Evolutionary conservation across 495 filamentous ascomycete genomes (phyloP), one percentile per base, ranked within the genome.

Genomic region (Penicillium egyptiacum): DNA sequence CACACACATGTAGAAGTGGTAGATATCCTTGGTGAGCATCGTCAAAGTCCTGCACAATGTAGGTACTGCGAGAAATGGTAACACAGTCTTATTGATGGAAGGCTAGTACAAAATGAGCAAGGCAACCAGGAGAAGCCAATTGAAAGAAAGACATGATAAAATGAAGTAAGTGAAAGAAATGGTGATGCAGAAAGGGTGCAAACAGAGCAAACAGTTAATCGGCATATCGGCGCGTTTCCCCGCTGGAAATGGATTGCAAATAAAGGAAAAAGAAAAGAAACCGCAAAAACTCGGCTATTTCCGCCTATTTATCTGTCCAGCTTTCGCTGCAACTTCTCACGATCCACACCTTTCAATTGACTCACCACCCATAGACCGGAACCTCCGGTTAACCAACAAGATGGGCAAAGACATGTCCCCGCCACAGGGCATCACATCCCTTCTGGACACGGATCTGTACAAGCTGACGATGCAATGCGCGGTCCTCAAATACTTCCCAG

Each of bases 381-480:
- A 33, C 8, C 39, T 42, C 63, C 37, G 54, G 50, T 20, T 30
- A 40, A 47, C 31, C 56, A 50, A 9, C 58, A 70, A 12, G 54
- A 75, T 77, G 74, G 60, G 52, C 57, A 60, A 72, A 48, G 58
- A 67, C 42, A 61, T 65, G 52, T 55, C 71, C 62, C 57, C 64
- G 49, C 79, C 83, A n/a, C 81, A 83, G 62, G 92, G 91, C 37
- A 85, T 98, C 65, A 87, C 83, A 71, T 97, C 94, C 57, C 86
- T 98, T 58, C 83, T 98, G 39, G 94, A 98, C 69, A 98, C 94
- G 1, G 94, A 98, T 78, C 79, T 98, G 41, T 98, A 98, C 81
- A 98, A 98, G 73, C 73, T 98, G 66, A 98, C 94, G 10, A 98
- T 98, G 94, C 94, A 98, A 85, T 96, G 90, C 68, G 94, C 92